Conservation (phyloP, 495 filamentous ascomycete species). For the Xylaria telfairii region DNA sequence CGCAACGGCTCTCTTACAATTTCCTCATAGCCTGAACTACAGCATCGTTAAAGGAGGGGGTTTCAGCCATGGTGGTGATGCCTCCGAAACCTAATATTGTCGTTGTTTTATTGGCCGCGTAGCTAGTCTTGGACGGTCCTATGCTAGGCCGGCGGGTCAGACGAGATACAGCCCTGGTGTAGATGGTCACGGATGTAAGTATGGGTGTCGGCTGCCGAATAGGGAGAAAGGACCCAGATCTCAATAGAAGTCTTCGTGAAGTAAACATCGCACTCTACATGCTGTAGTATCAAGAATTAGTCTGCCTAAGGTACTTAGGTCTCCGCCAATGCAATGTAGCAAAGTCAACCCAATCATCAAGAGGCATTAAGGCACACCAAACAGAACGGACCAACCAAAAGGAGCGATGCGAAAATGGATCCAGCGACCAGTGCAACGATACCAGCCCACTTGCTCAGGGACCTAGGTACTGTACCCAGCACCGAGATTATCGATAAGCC, state of each 20-base stretch:
- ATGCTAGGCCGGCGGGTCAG: neutral
- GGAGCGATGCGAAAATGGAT: conserved; percentile 9
- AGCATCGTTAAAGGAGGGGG: conserved; percentile 70
- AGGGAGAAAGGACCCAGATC: neutral
- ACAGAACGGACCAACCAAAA: conserved; percentile 1
- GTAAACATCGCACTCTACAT: conserved; percentile 17
- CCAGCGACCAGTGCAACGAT: too few relatives aligned
- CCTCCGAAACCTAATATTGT: neutral
- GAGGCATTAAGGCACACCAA: neutral
- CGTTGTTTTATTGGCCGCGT: neutral
- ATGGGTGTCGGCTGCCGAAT: neutral
- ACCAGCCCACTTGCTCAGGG: too few relatives aligned
- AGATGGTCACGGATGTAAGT: neutral
- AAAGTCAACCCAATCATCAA: conserved; percentile 6
- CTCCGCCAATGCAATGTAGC: neutral
- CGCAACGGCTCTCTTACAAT: conserved; percentile 63
- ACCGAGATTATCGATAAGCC: conserved; percentile 6
- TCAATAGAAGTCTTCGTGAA: conserved; percentile 14
- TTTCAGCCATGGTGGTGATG: conserved; percentile 6
- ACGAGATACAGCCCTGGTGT: neutral
- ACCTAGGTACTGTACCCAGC: neutral
- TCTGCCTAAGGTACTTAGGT: too few relatives aligned
- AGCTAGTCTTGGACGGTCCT: neutral
- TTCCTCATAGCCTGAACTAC: conserved; percentile 82
- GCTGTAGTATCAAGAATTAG: neutral